Conservation (phyloP, 108 stramenopile species). For the Nitzschia palea region DNA sequence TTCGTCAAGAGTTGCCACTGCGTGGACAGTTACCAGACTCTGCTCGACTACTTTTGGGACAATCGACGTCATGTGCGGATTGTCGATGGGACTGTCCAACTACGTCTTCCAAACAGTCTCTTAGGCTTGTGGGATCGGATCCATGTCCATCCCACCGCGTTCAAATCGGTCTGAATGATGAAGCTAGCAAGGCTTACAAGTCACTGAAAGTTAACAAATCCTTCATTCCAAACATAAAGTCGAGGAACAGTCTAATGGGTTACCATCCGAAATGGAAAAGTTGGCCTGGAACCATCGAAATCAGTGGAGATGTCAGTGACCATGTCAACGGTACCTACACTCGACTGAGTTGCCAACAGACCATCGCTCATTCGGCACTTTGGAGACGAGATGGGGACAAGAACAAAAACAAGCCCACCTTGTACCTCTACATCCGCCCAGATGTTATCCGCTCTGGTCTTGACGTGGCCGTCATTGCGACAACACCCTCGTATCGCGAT, state of each 20-base stretch:
- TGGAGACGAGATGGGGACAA: constrained; percentile 43
- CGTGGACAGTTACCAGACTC: constrained; percentile 40
- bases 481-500: constrained; percentile 40
- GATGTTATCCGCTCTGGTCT: constrained; percentile 52
- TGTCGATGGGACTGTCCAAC: constrained; percentile 33
- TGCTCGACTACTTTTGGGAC: constrained; percentile 37
- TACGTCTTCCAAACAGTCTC: constrained; percentile 1
- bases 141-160: constrained; percentile 21
- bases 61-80: not conserved
- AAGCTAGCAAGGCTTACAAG: constrained; percentile 14
- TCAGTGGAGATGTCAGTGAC: constrained; percentile 26
- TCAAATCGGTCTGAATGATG: constrained; percentile 22
- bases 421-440: constrained; percentile 61
- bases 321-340: constrained; percentile 38
- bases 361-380: constrained; percentile 56
- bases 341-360: constrained; percentile 45
- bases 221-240: constrained; percentile 28
- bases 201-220: constrained; percentile 16
- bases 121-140: constrained; percentile 21
- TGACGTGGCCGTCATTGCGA: constrained; percentile 55
- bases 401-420: not conserved
- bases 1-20: constrained; percentile 42
- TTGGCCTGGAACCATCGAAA: constrained; percentile 53
- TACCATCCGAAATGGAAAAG: constrained; percentile 56
- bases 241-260: constrained; percentile 33